A percentile compares a stretch with the other conserved stretches of the same genome.
Evolutionary conservation across 2,329 filamentous ascomycete species (phyloP).

Genomic region (Fusarium sp.): DNA sequence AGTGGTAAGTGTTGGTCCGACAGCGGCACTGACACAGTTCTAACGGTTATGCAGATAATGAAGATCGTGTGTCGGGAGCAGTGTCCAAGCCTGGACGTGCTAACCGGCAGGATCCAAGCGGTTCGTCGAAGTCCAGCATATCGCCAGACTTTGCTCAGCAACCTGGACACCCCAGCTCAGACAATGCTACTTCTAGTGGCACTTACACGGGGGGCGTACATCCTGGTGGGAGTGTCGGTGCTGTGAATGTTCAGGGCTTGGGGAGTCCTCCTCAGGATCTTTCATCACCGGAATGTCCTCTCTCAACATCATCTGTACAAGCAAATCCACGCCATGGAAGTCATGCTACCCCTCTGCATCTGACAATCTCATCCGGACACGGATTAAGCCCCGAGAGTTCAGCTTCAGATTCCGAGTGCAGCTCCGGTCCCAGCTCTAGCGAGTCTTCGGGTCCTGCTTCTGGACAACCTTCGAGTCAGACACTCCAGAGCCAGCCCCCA

Average conservation of each 20-base stretch:
- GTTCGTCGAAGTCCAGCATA: background rate
- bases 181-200: background rate
- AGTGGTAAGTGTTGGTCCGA: background rate
- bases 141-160: background rate
- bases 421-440: background rate
- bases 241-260: background rate
- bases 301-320: background rate
- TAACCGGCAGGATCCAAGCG: background rate
- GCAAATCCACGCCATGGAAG: background rate
- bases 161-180: background rate
- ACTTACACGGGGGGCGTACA: conserved; percentile 3
- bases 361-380: background rate
- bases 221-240: background rate
- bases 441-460: background rate
- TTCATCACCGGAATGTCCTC: background rate
- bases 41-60: background rate
- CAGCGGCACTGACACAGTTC: background rate
- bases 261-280: background rate
- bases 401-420: background rate
- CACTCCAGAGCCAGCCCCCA: background rate
- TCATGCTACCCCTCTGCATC: background rate
- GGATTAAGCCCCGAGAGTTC: background rate
- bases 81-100: background rate
- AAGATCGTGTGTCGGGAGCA: background rate
- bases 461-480: background rate